Percentiles rank a stretch among this genome's conserved stretches.
Evolutionary conservation across 441 rosid species (phyloP).

Genomic region (Eruca vesicaria): DNA sequence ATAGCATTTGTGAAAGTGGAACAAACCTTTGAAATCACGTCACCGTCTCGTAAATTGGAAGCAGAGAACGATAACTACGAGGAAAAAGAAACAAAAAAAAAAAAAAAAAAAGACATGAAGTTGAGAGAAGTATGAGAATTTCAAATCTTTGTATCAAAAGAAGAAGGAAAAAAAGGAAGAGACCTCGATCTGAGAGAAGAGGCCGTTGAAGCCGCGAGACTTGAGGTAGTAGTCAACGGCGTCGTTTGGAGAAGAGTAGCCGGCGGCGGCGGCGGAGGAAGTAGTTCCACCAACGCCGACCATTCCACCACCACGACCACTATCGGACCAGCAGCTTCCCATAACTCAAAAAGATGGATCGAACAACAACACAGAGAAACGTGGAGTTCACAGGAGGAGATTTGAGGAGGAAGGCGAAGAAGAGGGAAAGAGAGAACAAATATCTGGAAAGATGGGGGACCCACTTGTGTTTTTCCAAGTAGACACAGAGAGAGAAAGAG

Average conservation of each 20-base stretch:
- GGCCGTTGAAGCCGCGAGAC: slow-evolving; percentile 67
- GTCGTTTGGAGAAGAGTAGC: slow-evolving; percentile 47
- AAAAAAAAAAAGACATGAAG: too few species aligned
- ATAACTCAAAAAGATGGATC: slow-evolving; percentile 32
- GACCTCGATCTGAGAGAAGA: slow-evolving; percentile 88
- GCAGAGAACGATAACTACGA: slow-evolving; percentile 91
- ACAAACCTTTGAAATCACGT: slow-evolving; percentile 77
- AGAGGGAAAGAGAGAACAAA: neutral
- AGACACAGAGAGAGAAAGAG: slow-evolving; percentile 17
- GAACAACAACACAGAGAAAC: neutral
- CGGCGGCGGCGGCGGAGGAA: slow-evolving; percentile 18
- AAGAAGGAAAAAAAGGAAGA: neutral
- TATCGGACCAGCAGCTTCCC: slow-evolving; percentile 95
- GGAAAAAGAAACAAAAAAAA: neutral
- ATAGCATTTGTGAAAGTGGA: neutral
- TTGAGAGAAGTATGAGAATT: neutral
- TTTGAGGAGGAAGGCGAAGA: too few species aligned
- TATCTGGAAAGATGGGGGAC: slow-evolving; percentile 21
- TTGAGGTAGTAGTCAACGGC: slow-evolving; percentile 62
- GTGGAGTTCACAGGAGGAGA: neutral
- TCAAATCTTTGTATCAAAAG: neutral
- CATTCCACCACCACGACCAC: slow-evolving; percentile 47
- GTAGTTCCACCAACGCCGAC: slow-evolving; percentile 37
- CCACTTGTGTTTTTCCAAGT: slow-evolving; percentile 30
- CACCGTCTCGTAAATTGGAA: slow-evolving; percentile 67